Evolutionary conservation across 1,284 basidiomycete species (phyloP).

Genomic region (Marasmius tenuissimus): DNA sequence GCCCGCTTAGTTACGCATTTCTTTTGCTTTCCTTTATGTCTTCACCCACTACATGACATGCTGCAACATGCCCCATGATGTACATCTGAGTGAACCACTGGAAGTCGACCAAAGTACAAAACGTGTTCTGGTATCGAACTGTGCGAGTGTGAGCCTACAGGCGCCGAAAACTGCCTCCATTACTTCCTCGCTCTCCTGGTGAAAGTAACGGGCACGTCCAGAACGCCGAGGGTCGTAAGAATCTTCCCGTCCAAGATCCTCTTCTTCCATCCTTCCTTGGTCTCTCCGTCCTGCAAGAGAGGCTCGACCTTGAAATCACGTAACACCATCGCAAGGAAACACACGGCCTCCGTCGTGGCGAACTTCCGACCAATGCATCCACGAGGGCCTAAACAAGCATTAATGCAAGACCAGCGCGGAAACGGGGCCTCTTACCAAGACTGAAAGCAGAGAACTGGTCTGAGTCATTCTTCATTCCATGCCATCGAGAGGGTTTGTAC

Average conservation of each 20-base stretch:
- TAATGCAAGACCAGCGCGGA: background rate
- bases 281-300: constrained; percentile 7
- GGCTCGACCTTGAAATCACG: constrained; percentile 25
- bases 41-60: background rate
- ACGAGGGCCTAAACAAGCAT: constrained; percentile 1
- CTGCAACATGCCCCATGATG: background rate
- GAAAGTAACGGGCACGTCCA: constrained; percentile 12
- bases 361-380: constrained; percentile 27
- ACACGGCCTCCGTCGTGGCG: constrained; percentile 27
- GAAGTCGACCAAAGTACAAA: too few species aligned
- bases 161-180: background rate
- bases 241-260: constrained; percentile 15
- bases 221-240: constrained; percentile 11
- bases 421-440: constrained; percentile 17
- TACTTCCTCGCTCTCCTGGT: background rate
- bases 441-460: constrained; percentile 14
- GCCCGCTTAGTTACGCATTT: background rate
- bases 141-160: too few species aligned
- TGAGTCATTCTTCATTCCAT: constrained; percentile 18
- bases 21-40: background rate
- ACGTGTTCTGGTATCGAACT: too few species aligned
- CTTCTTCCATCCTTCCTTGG: constrained; percentile 6
- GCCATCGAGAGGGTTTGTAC: constrained; percentile 31
- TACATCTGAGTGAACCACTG: background rate
- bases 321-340: constrained; percentile 25